Percentiles rank a stretch among this genome's conserved stretches.
Evolutionary conservation across 768 basidiomycete species (phyloP).

Genomic region (Boletus rubropictus): DNA sequence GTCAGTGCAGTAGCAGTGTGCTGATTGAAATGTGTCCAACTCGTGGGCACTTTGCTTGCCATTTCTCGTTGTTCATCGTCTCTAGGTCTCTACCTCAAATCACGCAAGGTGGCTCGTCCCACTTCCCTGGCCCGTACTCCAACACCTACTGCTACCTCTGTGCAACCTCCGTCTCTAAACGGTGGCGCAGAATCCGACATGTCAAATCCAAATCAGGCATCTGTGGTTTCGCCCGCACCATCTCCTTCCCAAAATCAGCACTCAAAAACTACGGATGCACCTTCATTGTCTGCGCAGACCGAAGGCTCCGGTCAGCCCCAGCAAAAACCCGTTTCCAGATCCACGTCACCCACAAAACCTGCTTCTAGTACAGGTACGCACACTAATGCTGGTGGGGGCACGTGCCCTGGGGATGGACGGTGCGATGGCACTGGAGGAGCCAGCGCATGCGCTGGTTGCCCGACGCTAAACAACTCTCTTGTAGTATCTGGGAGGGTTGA

Average conservation of each 20-base stretch:
- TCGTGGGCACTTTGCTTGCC: conserved; percentile 33
- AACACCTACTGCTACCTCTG: conserved; percentile 30
- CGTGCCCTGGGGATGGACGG: conserved; percentile 97
- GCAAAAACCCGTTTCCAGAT: conserved; percentile 24
- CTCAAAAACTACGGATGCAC: conserved; percentile 27
- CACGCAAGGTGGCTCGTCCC: conserved; percentile 70
- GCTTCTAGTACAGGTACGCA: conserved; percentile 29
- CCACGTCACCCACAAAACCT: conserved; percentile 25
- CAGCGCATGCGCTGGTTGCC: conserved; percentile 89
- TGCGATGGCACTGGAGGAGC: conserved; percentile 98
- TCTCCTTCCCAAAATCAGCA: conserved; percentile 29
- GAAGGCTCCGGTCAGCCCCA: conserved; percentile 23
- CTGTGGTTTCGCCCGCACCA: conserved; percentile 27
- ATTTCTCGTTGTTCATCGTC: conserved; percentile 31
- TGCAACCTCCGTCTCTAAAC: conserved; percentile 31
- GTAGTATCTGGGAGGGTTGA: conserved; percentile 40
- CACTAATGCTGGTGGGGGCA: conserved; percentile 42
- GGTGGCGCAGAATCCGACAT: conserved; percentile 32
- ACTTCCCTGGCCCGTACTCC: conserved; percentile 46
- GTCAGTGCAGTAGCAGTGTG: conserved; percentile 32
- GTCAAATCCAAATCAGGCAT: conserved; percentile 34
- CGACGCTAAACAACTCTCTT: conserved; percentile 88
- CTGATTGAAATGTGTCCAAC: conserved; percentile 38
- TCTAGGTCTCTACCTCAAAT: conserved; percentile 81
- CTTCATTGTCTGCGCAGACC: conserved; percentile 23